phyloP scores from a whole-genome alignment of 2,329 filamentous ascomycete genomes.

The Claviceps africana region DNA sequence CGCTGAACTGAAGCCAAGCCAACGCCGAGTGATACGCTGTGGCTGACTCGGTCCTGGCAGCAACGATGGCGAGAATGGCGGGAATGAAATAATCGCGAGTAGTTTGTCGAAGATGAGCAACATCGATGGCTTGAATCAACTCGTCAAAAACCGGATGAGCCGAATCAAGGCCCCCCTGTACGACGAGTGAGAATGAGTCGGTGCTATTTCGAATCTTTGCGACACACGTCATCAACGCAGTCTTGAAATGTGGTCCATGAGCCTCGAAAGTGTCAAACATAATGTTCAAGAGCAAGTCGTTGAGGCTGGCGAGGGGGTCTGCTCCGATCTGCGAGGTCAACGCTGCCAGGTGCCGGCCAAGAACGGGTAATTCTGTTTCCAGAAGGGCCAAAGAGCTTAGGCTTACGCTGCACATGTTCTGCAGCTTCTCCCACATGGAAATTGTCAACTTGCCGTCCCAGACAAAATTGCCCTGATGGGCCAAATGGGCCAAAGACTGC shows the following conservation, averaged over 20 bases:
- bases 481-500: slow-evolving; percentile 34
- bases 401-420: slow-evolving; percentile 35
- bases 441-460: slow-evolving; percentile 27
- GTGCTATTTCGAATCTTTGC: slow-evolving; percentile 12
- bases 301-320: slow-evolving; percentile 36
- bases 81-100: slow-evolving; percentile 30
- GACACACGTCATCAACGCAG: slow-evolving; percentile 15
- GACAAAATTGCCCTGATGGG: slow-evolving; percentile 21
- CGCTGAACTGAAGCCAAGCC: slow-evolving; percentile 63
- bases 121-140: slow-evolving; percentile 14
- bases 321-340: slow-evolving; percentile 34
- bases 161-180: slow-evolving; percentile 1
- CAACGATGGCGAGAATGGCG: slow-evolving; percentile 29
- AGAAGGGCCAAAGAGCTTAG: slow-evolving; percentile 49
- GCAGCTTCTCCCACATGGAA: slow-evolving; percentile 41
- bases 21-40: slow-evolving; percentile 26
- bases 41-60: slow-evolving; percentile 9
- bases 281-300: slow-evolving; percentile 31
- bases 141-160: slow-evolving; percentile 9
- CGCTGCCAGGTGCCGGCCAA: slow-evolving; percentile 40
- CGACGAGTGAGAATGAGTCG: slow-evolving; percentile 5
- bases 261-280: slow-evolving; percentile 27
- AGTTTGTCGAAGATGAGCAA: slow-evolving; percentile 24
- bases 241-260: slow-evolving; percentile 21
- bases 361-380: slow-evolving; percentile 48